These are phyloP conservation scores for Ophiostoma sp. DNA, from an alignment of 2,329 filamentous ascomycete species.

Conservation along the genomic window DNA sequence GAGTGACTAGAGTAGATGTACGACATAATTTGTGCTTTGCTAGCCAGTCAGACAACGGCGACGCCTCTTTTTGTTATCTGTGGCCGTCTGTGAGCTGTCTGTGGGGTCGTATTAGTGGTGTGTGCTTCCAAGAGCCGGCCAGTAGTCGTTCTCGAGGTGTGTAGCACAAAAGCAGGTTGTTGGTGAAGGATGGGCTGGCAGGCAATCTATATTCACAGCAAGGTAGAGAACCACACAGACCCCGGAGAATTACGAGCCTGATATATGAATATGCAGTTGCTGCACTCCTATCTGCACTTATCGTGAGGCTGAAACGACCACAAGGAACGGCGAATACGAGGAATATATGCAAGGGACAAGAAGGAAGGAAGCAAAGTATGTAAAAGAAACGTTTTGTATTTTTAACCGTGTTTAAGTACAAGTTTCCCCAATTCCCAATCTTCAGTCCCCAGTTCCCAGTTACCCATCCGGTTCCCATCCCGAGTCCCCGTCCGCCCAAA, in stretches of 20 bases:
- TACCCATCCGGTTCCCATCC: neutral
- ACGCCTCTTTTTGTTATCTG: neutral
- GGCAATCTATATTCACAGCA: neutral
- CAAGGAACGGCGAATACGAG: neutral
- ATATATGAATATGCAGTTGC: neutral
- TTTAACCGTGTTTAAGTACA: neutral
- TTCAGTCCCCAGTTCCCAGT: neutral
- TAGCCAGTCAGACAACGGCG: neutral
- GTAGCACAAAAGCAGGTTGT: constrained; percentile 1
- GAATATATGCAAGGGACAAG: neutral
- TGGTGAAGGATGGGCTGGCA: neutral
- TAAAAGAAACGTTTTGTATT: neutral
- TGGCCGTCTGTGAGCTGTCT: neutral
- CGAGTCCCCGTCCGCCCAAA: neutral
- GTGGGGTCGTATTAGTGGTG: neutral
- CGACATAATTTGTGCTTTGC: neutral
- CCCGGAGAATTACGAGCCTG: constrained; percentile 13
- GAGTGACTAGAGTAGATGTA: neutral
- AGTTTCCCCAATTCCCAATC: too few species aligned
- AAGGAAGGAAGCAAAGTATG: neutral
- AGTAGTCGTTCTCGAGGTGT: constrained; percentile 1
- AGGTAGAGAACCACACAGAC: neutral
- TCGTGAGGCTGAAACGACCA: constrained; percentile 6
- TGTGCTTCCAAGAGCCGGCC: neutral
- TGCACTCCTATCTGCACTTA: neutral